Evolutionary conservation across 2,329 filamentous ascomycete genomes (phyloP).

Genomic region (Cercospora sojina): DNA sequence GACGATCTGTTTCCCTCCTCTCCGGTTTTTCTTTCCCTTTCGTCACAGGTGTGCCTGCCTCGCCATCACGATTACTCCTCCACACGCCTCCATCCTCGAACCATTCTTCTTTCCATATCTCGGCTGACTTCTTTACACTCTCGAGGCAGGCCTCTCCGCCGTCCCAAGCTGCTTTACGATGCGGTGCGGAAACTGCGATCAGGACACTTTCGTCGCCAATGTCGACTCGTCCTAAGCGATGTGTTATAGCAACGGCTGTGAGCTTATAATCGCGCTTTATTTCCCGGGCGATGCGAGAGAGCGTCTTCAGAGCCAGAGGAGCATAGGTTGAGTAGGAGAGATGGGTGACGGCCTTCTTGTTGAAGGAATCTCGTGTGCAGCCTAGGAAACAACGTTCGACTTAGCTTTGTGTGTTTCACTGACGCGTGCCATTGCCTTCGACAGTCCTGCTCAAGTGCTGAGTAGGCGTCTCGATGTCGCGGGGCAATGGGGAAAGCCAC

Average conservation of each 20-base stretch:
- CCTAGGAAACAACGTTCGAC: constrained; percentile 24
- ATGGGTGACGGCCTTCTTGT: constrained; percentile 67
- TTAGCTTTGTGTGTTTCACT: constrained; percentile 2
- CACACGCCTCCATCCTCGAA: constrained; percentile 79
- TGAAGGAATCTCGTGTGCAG: constrained; percentile 70
- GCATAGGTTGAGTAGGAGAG: constrained; percentile 75
- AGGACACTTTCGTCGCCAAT: constrained; percentile 92
- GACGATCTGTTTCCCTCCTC: background rate
- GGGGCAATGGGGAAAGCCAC: background rate
- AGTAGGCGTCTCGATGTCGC: background rate
- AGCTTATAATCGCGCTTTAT: constrained; percentile 63
- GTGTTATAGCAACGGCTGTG: constrained; percentile 73
- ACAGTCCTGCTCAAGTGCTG: constrained; percentile 30
- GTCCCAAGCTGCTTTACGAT: constrained; percentile 80
- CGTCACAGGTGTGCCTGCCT: constrained; percentile 48
- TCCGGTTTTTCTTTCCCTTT: background rate
- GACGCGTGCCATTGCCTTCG: background rate
- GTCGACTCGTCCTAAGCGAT: constrained; percentile 80
- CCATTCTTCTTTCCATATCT: constrained; percentile 93
- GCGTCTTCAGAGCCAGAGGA: constrained; percentile 66
- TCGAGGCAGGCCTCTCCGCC: constrained; percentile 89
- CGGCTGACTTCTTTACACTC: constrained; percentile 78
- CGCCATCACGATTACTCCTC: constrained; percentile 82
- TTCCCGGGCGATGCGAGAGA: constrained; percentile 62
- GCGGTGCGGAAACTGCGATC: constrained; percentile 79